phyloP scores from a whole-genome alignment of 2,329 filamentous ascomycete genomes.

The Amauroascus verrucosus region DNA sequence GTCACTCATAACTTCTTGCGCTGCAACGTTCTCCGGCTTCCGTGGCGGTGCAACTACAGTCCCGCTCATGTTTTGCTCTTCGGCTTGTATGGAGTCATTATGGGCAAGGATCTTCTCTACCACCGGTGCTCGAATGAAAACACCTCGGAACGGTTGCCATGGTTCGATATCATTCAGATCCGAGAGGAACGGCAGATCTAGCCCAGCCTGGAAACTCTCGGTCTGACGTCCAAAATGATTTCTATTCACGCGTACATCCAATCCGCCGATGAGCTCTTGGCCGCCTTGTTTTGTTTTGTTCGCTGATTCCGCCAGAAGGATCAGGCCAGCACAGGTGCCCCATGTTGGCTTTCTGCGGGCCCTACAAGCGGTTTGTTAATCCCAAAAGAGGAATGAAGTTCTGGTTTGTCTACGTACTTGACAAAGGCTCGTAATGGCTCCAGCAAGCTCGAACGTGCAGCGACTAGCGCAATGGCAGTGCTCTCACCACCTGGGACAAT shows the following conservation, averaged over 20 bases:
- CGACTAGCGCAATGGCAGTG: slow-evolving; percentile 84
- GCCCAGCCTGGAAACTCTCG: slow-evolving; percentile 72
- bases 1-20: slow-evolving; percentile 36
- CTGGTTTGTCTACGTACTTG: slow-evolving; percentile 50
- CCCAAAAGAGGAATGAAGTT: background rate
- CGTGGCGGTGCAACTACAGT: slow-evolving; percentile 50
- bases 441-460: slow-evolving; percentile 66
- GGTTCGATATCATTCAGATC: slow-evolving; percentile 21
- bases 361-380: slow-evolving; percentile 36
- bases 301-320: slow-evolving; percentile 77
- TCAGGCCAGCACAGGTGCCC: slow-evolving; percentile 93
- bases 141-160: slow-evolving; percentile 56
- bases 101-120: slow-evolving; percentile 67
- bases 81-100: slow-evolving; percentile 41
- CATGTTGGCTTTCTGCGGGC: slow-evolving; percentile 70
- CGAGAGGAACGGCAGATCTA: slow-evolving; percentile 61
- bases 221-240: slow-evolving; percentile 94
- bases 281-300: slow-evolving; percentile 83
- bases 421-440: slow-evolving; percentile 83
- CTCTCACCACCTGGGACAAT: slow-evolving; percentile 92
- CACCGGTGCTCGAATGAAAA: slow-evolving; percentile 91
- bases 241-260: slow-evolving; percentile 80
- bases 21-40: slow-evolving; percentile 34
- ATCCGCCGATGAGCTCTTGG: slow-evolving; percentile 83
- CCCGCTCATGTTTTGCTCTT: slow-evolving; percentile 39